These are phyloP conservation scores for Rhodotorula graminis DNA, from an alignment of 768 basidiomycete species.

Conservation along the genomic window DNA sequence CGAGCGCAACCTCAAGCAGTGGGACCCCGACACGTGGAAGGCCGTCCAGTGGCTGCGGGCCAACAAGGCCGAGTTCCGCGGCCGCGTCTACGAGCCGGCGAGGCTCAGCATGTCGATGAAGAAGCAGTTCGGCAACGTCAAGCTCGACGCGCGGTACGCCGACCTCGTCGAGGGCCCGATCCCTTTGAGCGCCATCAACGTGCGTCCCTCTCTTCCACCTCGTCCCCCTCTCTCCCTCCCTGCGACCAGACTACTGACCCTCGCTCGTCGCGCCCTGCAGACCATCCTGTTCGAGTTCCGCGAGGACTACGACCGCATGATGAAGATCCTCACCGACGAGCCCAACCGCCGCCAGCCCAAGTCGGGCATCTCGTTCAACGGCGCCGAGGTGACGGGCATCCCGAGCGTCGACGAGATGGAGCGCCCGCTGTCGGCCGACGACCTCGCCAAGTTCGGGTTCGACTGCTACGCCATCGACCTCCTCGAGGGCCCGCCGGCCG, in stretches of 20 bases:
- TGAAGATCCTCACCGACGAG: constrained; percentile 56
- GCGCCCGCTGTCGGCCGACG: background rate
- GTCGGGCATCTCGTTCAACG: constrained; percentile 33
- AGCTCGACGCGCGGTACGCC: background rate
- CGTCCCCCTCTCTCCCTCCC: no score
- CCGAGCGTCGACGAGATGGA: background rate
- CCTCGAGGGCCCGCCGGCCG: constrained; percentile 67
- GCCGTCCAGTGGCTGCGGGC: constrained; percentile 69
- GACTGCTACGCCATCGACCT: constrained; percentile 79
- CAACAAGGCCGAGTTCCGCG: constrained; percentile 58
- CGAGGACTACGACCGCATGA: constrained; percentile 72
- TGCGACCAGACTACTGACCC: background rate
- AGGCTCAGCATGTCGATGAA: constrained; percentile 66
- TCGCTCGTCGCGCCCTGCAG: constrained; percentile 48
- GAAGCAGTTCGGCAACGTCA: constrained; percentile 51
- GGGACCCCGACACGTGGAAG: constrained; percentile 61
- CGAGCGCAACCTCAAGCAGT: constrained; percentile 54
- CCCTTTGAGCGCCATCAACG: background rate
- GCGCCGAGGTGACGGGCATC: constrained; percentile 7
- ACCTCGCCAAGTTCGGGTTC: constrained; percentile 65
- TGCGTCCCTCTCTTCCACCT: background rate
- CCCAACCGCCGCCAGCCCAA: constrained; percentile 1
- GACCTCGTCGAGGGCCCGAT: constrained; percentile 23
- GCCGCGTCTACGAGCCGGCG: constrained; percentile 81
- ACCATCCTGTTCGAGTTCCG: constrained; percentile 78